Percentiles rank a stretch among this genome's conserved stretches.
Conservation (phyloP, 2,329 filamentous ascomycete genomes). For the Aspergillus ustus region DNA sequence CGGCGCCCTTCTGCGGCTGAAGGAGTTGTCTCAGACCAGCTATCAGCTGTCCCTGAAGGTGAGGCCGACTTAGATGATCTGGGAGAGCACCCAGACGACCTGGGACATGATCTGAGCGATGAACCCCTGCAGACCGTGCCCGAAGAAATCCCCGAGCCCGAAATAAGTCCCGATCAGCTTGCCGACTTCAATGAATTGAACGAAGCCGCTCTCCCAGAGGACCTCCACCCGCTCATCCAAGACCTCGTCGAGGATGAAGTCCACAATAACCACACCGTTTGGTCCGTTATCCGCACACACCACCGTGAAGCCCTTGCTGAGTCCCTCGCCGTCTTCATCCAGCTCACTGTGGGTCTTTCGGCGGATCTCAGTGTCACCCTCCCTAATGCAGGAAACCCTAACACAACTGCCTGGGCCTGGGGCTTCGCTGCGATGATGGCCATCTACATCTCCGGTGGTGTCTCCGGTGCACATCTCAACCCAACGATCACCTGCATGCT, state of each 20-base stretch:
- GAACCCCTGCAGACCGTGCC: slow-evolving; percentile 28
- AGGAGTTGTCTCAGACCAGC: slow-evolving; percentile 23
- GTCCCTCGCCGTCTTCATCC: slow-evolving; percentile 51
- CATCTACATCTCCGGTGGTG: slow-evolving; percentile 54
- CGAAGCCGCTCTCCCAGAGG: slow-evolving; percentile 44
- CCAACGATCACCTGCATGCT: slow-evolving; percentile 51
- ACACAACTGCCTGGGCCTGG: slow-evolving; percentile 55
- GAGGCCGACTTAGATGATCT: slow-evolving; percentile 22
- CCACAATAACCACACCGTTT: slow-evolving; percentile 54
- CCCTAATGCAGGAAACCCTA: slow-evolving; percentile 46
- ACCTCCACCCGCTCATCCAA: slow-evolving; percentile 51
- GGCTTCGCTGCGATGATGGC: slow-evolving; percentile 59
- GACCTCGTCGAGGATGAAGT: slow-evolving; percentile 53
- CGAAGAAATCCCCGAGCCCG: slow-evolving; percentile 21
- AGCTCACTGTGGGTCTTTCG: slow-evolving; percentile 55
- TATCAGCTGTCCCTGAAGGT: slow-evolving; percentile 32
- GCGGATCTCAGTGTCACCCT: slow-evolving; percentile 53
- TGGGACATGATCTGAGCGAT: slow-evolving; percentile 19
- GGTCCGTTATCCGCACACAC: slow-evolving; percentile 56
- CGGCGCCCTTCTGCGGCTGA: slow-evolving; percentile 27
- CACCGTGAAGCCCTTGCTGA: slow-evolving; percentile 61
- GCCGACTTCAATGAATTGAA: slow-evolving; percentile 29
- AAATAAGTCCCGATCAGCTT: slow-evolving; percentile 14
- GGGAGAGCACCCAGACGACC: slow-evolving; percentile 9
- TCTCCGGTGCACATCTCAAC: slow-evolving; percentile 54